Conservation (phyloP, 108 stramenopile genomes). For the Nitzschia sp. region DNA sequence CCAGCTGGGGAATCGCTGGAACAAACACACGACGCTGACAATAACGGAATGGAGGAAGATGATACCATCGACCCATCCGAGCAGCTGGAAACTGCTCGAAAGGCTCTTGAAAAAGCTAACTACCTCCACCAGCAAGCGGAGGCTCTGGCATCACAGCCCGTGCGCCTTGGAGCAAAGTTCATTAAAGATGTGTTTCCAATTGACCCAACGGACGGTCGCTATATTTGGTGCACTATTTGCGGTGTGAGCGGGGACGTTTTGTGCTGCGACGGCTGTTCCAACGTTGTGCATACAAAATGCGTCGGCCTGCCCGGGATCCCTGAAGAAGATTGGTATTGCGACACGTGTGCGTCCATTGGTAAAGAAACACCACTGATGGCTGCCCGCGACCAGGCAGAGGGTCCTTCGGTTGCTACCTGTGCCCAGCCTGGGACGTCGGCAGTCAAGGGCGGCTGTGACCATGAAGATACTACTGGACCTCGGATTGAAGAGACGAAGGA, state of each 20-base stretch:
- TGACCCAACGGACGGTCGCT: constrained; percentile 57
- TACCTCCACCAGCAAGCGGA: constrained; percentile 12
- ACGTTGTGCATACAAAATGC: constrained; percentile 54
- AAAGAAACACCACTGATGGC: not conserved
- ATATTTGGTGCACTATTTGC: constrained; percentile 54
- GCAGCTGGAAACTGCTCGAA: constrained; percentile 13
- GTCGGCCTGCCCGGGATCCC: constrained; percentile 39
- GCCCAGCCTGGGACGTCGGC: too few relatives aligned
- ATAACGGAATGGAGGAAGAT: too few relatives aligned
- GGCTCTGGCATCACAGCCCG: not conserved
- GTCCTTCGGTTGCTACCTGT: too few relatives aligned
- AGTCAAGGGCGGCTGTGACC: not conserved
- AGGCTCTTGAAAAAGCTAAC: constrained; percentile 6
- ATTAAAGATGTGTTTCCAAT: constrained; percentile 42
- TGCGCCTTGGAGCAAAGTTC: constrained; percentile 42
- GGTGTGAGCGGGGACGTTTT: constrained; percentile 57
- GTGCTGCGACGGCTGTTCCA: constrained; percentile 62
- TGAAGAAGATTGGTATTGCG: constrained; percentile 68
- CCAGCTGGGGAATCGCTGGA: not conserved
- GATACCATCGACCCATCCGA: constrained; percentile 28
- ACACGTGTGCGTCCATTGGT: constrained; percentile 35
- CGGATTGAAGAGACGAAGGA: not conserved
- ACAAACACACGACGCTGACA: not conserved
- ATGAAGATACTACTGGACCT: not conserved
- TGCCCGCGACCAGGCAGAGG: not conserved